These are phyloP conservation scores for Phytopythium sindhum DNA, from an alignment of 352 stramenopile species.

Conservation along the genomic window DNA sequence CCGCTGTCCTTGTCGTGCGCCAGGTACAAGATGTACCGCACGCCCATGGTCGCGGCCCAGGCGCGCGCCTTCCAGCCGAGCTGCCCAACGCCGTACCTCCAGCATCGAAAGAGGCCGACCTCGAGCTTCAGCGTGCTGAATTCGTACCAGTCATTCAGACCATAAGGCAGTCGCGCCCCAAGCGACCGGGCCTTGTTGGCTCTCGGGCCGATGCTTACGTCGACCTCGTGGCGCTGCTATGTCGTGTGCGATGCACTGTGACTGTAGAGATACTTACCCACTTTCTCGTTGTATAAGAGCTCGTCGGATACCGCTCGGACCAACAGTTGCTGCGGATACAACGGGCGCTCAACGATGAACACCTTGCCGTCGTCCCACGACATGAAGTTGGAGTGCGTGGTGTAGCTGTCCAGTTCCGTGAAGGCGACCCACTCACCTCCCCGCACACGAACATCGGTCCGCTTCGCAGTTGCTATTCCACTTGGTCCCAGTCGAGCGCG, in stretches of 20 bases:
- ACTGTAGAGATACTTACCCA: background rate
- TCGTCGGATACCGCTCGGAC: background rate
- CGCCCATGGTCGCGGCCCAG: background rate
- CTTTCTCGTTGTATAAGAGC: background rate
- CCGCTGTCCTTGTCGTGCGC: background rate
- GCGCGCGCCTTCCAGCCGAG: background rate
- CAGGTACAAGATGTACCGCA: background rate
- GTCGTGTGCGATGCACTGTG: background rate
- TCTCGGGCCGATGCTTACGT: background rate
- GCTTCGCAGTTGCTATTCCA: background rate
- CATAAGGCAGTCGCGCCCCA: background rate
- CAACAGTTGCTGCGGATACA: background rate
- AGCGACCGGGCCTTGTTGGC: background rate
- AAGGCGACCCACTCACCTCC: background rate
- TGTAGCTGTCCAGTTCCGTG: background rate
- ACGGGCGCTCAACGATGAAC: background rate
- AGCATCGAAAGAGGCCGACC: background rate
- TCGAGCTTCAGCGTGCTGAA: background rate
- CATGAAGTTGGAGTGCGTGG: background rate
- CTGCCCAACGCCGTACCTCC: background rate
- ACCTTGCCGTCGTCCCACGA: background rate
- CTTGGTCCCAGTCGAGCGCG: background rate
- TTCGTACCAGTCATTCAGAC: background rate
- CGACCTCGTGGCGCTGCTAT: background rate
- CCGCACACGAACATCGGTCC: background rate